Base-by-base conservation (phyloP, 2,329 filamentous ascomycete species). In the Calonectria ilicicola region DNA sequence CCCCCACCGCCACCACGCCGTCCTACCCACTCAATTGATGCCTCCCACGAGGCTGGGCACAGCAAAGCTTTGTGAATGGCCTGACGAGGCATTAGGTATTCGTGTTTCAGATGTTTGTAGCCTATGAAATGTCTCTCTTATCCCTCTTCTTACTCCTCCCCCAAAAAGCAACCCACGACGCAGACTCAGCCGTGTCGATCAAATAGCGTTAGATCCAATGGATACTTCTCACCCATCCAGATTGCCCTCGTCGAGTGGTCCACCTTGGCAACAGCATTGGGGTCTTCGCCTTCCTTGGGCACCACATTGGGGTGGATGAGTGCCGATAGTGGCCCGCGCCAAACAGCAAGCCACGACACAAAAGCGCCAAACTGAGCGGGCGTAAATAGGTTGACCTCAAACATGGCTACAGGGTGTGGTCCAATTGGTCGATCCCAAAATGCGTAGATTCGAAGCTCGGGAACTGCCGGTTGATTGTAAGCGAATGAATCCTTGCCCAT, bases 321-420 rank as follows among this genome's bases (percentile, higher is more conserved):
- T 5, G 87, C 95, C 60, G 93, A 95, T 72, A 98, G 83, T 2
- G 94, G 94, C 0, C 95, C 95, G 6, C 95, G 89, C 84, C 96
- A 93, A 70, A 98, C 91, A 35, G 94, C 90, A 35, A 98, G 85
- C 95, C 95, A 98, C 0, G 94, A 89, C 46, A 98, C 86, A 79
- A 98, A 97, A 0, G 96, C 95, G 0, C 95, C 95, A 80, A 98
- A 98, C 82, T 98, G 94, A 3, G 91, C 92, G 0, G 95, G 96
- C 0, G 93, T 95, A 82, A 96, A 95, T 23, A 98, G 56, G 77
- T 97, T 97, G 56, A 98, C 95, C 84, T 98, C 96, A 79, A 98
- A 98, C 95, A 98, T 98, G 65, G 92, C 93, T 0, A 95, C 83
- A 0, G 93, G 92, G 82, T 98, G 95, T 0, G 95, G 95, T 0